These are phyloP conservation scores for Mycena alexandri DNA, from an alignment of 768 basidiomycete species.

Conservation along the genomic window DNA sequence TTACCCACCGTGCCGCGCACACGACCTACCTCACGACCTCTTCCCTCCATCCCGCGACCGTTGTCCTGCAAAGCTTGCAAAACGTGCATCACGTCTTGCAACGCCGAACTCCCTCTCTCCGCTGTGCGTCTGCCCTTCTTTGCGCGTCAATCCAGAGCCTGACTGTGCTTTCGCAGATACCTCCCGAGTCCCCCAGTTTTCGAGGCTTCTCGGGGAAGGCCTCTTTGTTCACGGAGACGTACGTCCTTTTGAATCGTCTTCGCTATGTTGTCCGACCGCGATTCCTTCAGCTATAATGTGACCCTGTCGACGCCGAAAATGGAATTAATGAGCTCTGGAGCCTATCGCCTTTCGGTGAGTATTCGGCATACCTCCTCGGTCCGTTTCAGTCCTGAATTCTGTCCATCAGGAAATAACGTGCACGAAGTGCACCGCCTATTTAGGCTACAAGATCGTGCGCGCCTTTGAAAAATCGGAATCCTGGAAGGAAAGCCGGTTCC, in stretches of 20 bases:
- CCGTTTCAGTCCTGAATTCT: slow-evolving; percentile 1
- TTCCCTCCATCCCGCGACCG: slow-evolving; percentile 62
- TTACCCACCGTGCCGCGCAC: slow-evolving; percentile 38
- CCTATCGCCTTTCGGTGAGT: slow-evolving; percentile 52
- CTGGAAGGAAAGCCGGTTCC: slow-evolving; percentile 72
- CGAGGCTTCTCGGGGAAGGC: slow-evolving; percentile 71
- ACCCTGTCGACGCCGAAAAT: slow-evolving; percentile 58
- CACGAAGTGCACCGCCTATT: slow-evolving; percentile 54
- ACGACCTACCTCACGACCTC: slow-evolving; percentile 55
- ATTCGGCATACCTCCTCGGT: neutral
- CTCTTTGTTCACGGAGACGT: slow-evolving; percentile 70
- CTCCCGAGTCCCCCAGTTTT: slow-evolving; percentile 61
- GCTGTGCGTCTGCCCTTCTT: slow-evolving; percentile 47
- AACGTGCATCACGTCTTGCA: slow-evolving; percentile 59
- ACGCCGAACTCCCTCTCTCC: slow-evolving; percentile 56
- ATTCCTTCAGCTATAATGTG: slow-evolving; percentile 59
- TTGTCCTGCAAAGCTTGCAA: slow-evolving; percentile 61
- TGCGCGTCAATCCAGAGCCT: slow-evolving; percentile 6
- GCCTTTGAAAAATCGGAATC: slow-evolving; percentile 68
- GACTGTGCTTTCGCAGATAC: slow-evolving; percentile 49
- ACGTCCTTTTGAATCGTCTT: slow-evolving; percentile 38
- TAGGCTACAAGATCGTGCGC: slow-evolving; percentile 75
- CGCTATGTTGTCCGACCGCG: slow-evolving; percentile 16
- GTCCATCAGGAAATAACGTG: slow-evolving; percentile 60
- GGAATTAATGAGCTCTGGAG: slow-evolving; percentile 73